These are phyloP conservation scores for Cicer cuneatum DNA, from an alignment of 306 rosid genomes.

Conservation along the genomic window DNA sequence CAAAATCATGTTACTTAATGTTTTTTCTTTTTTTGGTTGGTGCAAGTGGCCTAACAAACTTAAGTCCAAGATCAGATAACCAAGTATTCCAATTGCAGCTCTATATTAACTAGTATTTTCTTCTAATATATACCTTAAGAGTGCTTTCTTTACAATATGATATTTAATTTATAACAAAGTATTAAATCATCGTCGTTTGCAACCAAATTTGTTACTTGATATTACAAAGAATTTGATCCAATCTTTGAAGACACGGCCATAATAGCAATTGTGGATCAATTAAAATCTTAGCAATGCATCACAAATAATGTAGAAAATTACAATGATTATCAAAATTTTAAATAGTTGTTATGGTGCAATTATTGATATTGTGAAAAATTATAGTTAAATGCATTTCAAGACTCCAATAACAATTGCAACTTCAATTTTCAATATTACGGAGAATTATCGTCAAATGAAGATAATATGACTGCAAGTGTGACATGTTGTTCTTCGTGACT, in stretches of 20 bases:
- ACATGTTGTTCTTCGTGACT: not conserved
- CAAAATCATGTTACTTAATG: slow-evolving; percentile 25
- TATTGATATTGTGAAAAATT: not conserved
- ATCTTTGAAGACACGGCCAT: too few relatives aligned
- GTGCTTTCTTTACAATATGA: not conserved
- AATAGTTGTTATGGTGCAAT: not conserved
- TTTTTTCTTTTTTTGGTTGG: slow-evolving; percentile 22
- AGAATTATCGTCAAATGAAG: not conserved
- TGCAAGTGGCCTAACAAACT: slow-evolving; percentile 34
- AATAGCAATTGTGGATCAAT: not conserved
- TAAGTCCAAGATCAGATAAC: slow-evolving; percentile 30
- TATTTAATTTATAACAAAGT: not conserved
- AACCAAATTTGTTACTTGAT: not conserved
- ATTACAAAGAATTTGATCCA: not conserved
- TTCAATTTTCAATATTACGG: not conserved
- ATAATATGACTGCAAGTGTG: not conserved
- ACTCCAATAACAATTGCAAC: not conserved
- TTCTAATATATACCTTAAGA: not conserved
- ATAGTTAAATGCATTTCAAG: not conserved
- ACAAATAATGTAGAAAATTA: slow-evolving; percentile 14
- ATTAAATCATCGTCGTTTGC: not conserved
- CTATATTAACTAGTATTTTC: not conserved
- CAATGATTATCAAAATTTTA: not conserved
- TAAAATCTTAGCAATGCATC: not conserved
- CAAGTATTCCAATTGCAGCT: slow-evolving; percentile 44